Percentiles rank a stretch among this genome's conserved stretches.
These are phyloP conservation scores for Petasospora rhodanensis DNA, from an alignment of 1,139 yeast species.

Conservation along the genomic window DNA sequence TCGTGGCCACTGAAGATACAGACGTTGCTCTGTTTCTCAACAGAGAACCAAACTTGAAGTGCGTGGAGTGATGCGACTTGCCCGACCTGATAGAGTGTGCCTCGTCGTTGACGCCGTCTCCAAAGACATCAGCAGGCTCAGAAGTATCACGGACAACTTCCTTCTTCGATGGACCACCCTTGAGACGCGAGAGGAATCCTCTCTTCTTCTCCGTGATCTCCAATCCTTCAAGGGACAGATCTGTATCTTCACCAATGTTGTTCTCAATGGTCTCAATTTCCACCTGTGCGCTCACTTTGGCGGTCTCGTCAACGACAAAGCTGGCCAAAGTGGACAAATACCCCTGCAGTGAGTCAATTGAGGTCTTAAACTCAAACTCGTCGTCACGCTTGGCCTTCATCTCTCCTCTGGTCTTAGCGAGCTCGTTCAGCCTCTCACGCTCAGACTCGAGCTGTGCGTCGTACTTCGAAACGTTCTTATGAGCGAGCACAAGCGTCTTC, in stretches of 20 bases:
- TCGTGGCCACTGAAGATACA: conserved; percentile 11
- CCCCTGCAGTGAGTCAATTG: conserved; percentile 50
- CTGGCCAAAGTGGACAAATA: conserved; percentile 54
- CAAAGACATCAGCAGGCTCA: conserved; percentile 7
- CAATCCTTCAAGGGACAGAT: conserved; percentile 46
- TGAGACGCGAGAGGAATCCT: conserved; percentile 44
- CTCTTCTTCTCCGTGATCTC: conserved; percentile 45
- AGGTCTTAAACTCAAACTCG: conserved; percentile 39
- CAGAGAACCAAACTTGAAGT: conserved; percentile 19
- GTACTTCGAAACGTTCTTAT: conserved; percentile 9
- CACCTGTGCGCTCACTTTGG: conserved; percentile 72
- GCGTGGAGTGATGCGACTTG: conserved; percentile 17
- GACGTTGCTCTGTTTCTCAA: conserved; percentile 25
- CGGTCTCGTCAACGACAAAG: conserved; percentile 70
- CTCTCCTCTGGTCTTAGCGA: conserved; percentile 35
- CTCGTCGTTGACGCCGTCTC: conserved; percentile 13
- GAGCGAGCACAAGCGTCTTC: conserved; percentile 41
- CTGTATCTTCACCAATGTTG: conserved; percentile 77
- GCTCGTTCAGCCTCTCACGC: conserved; percentile 29
- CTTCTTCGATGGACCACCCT: conserved; percentile 17
- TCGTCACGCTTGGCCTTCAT: conserved; percentile 28
- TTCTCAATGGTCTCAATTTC: conserved; percentile 87
- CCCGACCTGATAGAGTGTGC: conserved; percentile 19
- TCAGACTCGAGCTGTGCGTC: conserved; percentile 31
- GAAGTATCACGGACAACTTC: conserved; percentile 15